Conservation (phyloP, 1,139 yeast species). For the Yamadazyma atmosphaerica region DNA sequence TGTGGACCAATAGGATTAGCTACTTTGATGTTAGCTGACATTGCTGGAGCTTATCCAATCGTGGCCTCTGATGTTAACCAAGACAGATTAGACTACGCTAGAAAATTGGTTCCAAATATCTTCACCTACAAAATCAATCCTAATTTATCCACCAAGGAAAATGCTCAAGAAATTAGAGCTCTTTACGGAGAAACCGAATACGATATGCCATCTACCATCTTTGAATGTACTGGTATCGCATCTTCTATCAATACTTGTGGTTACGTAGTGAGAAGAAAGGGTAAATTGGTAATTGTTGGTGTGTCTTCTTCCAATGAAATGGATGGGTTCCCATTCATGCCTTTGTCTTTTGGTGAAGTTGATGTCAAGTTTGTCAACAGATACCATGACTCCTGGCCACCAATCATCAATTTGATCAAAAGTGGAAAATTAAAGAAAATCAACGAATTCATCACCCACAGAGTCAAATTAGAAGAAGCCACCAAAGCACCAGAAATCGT, state of each 20-base stretch:
- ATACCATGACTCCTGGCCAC: slow-evolving; percentile 57
- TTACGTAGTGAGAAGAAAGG: slow-evolving; percentile 23
- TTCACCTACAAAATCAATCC: slow-evolving; percentile 48
- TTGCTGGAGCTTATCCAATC: slow-evolving; percentile 77
- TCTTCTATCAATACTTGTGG: slow-evolving; percentile 76
- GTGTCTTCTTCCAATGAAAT: slow-evolving; percentile 66
- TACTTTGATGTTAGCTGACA: slow-evolving; percentile 73
- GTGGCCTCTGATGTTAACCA: slow-evolving; percentile 66
- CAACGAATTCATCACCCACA: slow-evolving; percentile 64
- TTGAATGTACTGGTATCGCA: slow-evolving; percentile 28
- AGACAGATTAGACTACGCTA: slow-evolving; percentile 58
- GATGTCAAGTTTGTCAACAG: slow-evolving; percentile 61
- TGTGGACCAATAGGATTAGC: slow-evolving; percentile 95
- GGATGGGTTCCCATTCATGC: slow-evolving; percentile 67
- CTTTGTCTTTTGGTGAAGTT: slow-evolving; percentile 68
- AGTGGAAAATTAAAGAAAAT: slow-evolving; percentile 20
- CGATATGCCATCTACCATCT: slow-evolving; percentile 52
- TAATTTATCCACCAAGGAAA: slow-evolving; percentile 31
- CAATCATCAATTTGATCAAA: slow-evolving; percentile 46
- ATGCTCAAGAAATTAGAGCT: slow-evolving; percentile 32
- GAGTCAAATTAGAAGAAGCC: slow-evolving; percentile 72
- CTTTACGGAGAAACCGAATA: slow-evolving; percentile 38
- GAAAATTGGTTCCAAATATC: slow-evolving; percentile 54
- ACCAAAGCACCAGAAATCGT: slow-evolving; percentile 67
- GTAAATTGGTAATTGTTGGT: slow-evolving; percentile 28